Evolutionary conservation across 1,284 basidiomycete species (phyloP).

Genomic region (Schizophyllum amplum): DNA sequence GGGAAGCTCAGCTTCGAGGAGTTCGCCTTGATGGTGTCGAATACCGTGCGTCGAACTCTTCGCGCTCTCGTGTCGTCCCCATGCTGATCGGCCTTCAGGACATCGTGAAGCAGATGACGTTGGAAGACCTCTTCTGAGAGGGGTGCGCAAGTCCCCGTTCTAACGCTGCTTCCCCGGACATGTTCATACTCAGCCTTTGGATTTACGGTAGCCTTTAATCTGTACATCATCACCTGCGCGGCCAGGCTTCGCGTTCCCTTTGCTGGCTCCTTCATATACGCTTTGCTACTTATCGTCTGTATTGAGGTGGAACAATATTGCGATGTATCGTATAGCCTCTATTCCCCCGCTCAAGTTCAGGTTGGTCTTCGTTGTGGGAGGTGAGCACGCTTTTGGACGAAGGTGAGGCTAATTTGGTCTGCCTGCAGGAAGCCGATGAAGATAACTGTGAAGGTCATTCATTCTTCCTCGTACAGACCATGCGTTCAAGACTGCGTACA

Average conservation of each 20-base stretch:
- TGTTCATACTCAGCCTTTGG: neutral
- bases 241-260: neutral
- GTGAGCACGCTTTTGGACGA: too few species aligned
- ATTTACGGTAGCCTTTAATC: neutral
- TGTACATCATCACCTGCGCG: neutral
- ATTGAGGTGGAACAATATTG: too few species aligned
- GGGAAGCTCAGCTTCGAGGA: conserved; percentile 97
- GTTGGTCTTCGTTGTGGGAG: too few species aligned
- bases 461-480: too few species aligned
- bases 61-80: neutral
- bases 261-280: too few species aligned
- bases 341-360: too few species aligned
- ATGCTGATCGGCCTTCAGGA: conserved; percentile 53
- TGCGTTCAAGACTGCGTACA: too few species aligned
- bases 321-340: too few species aligned
- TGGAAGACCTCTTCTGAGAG: conserved; percentile 80
- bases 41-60: conserved; percentile 57
- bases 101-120: conserved; percentile 97
- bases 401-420: too few species aligned
- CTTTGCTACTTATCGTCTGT: too few species aligned
- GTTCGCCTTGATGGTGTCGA: conserved; percentile 94
- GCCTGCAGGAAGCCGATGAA: too few species aligned
- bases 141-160: neutral
- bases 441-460: too few species aligned
- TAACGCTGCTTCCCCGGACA: neutral